These are phyloP conservation scores for Solioccasus polychromus DNA, from an alignment of 768 basidiomycete species.

Conservation along the genomic window DNA sequence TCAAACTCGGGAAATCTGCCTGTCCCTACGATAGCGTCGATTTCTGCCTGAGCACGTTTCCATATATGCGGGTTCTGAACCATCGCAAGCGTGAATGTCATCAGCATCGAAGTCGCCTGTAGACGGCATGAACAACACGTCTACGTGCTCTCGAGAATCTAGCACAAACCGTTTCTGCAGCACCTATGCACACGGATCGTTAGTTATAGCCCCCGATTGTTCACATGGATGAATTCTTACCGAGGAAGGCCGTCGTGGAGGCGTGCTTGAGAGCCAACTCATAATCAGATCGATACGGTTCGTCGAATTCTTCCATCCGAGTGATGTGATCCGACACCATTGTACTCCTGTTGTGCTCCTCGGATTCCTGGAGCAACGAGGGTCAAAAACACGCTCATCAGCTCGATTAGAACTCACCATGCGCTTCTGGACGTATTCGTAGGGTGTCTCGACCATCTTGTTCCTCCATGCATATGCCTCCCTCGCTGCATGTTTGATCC, in stretches of 20 bases:
- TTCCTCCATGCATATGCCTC: neutral
- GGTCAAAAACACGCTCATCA: neutral
- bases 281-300: conserved; percentile 1
- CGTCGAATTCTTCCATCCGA: conserved; percentile 17
- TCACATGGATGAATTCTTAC: conserved; percentile 2
- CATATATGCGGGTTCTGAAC: too few relatives aligned
- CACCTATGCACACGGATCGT: too few relatives aligned
- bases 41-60: too few relatives aligned
- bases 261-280: conserved; percentile 6
- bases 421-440: conserved; percentile 23
- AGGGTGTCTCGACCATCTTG: conserved; percentile 17
- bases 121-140: too few relatives aligned
- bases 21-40: too few relatives aligned
- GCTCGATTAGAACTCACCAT: conserved; percentile 18
- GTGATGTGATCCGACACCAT: conserved; percentile 15
- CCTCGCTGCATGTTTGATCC: conserved; percentile 33
- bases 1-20: too few relatives aligned
- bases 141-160: too few relatives aligned
- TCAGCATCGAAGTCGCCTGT: too few relatives aligned
- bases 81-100: too few relatives aligned
- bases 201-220: too few relatives aligned
- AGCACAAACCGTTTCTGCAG: too few relatives aligned
- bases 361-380: neutral
- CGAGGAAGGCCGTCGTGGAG: conserved; percentile 10
- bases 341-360: neutral